Conservation (phyloP, 2,329 filamentous ascomycete species). For the Paecilomyces formosus region DNA sequence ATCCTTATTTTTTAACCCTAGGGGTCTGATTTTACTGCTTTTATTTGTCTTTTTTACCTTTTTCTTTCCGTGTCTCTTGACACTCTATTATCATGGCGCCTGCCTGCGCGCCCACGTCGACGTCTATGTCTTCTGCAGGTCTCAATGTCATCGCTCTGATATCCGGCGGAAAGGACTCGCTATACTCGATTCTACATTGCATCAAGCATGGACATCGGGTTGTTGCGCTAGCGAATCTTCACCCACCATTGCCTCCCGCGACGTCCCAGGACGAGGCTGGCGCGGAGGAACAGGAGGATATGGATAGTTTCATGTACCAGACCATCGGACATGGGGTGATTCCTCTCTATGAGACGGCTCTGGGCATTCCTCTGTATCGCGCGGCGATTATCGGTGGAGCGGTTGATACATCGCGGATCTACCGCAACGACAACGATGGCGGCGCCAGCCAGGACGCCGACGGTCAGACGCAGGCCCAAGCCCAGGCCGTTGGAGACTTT, state of each 20-base stretch:
- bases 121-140: not conserved
- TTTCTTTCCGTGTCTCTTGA: no score
- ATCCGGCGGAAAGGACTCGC: conserved; percentile 94
- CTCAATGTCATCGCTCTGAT: conserved; percentile 82
- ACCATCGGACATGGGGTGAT: conserved; percentile 86
- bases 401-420: conserved; percentile 64
- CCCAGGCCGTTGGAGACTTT: not conserved
- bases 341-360: conserved; percentile 72
- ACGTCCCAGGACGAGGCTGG: conserved; percentile 1
- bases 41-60: no score
- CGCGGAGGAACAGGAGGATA: conserved; percentile 29
- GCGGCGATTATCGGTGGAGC: conserved; percentile 66
- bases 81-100: no score
- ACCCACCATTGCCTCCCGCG: conserved; percentile 46
- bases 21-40: no score
- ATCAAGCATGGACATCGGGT: conserved; percentile 75
- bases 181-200: conserved; percentile 89
- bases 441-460: not conserved
- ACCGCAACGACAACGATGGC: conserved; percentile 39
- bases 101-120: not conserved
- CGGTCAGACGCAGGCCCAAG: conserved; percentile 1
- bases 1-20: no score
- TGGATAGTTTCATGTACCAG: conserved; percentile 99
- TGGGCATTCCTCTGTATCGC: conserved; percentile 77
- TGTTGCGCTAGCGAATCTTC: conserved; percentile 81